Evolutionary conservation across 2,329 filamentous ascomycete genomes (phyloP), one percentile per base, ranked within the genome.

Genomic region (Diplodia corticola): DNA sequence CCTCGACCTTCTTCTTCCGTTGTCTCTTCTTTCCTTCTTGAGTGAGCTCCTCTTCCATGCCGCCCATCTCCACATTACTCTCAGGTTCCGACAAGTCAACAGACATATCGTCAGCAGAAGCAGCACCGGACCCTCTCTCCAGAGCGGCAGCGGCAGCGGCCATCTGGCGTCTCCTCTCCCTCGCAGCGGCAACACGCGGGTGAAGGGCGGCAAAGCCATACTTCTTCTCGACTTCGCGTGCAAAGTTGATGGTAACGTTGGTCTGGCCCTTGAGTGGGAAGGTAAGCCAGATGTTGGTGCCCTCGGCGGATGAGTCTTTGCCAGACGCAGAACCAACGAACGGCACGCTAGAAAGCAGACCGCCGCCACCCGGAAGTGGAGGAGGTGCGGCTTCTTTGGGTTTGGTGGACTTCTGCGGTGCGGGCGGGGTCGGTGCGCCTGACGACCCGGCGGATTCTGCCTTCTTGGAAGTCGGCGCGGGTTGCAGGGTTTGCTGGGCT

Each of bases 191-290:
- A 69, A 96, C 85, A 7, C 93, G 90, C 33, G 95, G 95, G 75
- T 98, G 93, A 40, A 98, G 84, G 0, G 94, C 95, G 68, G 96
- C 93, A 84, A 94, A 97, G 26, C 95, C 95, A 76, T 97, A 98
- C 69, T 90, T 91, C 69, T 96, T 93, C 78, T 97, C 92, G 12
- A 96, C 95, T 78, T 98, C 84, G 51, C 92, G 91, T 73, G 94
- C 93, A 70, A 98, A 97, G 77, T 98, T 98, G 79, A 99, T 88
- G 68, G 96, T 94, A 70, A 94, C 92, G 76, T 97, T 97, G 40
- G 87, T 90, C 71, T 91, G 88, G 48, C 92, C 91, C 67, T 89
- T 86, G 46, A 99, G 84, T 0, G 91, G 88, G 66, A 99, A 89
- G 65, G 91, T 89, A 20, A 99, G 85, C 63, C 96, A 86, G 69